Conservation (phyloP, 768 basidiomycete species). For the Mrakia hoshinonis region DNA sequence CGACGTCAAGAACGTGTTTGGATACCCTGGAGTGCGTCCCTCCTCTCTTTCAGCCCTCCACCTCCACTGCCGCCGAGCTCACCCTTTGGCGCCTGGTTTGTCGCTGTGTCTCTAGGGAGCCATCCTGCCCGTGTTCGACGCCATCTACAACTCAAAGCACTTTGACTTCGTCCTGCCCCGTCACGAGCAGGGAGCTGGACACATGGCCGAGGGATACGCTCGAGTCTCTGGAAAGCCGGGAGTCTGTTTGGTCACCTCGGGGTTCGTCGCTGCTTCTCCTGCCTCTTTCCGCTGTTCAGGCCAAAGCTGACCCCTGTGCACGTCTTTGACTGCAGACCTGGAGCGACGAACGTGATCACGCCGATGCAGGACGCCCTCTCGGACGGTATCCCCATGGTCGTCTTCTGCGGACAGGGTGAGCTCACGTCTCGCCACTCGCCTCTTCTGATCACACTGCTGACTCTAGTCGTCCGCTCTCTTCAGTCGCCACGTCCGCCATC, state of each 20-base stretch:
- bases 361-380: slow-evolving; percentile 96
- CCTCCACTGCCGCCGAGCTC: no score
- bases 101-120: slow-evolving; percentile 52
- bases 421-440: neutral
- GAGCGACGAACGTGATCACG: slow-evolving; percentile 94
- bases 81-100: neutral
- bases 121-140: slow-evolving; percentile 98
- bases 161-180: slow-evolving; percentile 93
- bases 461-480: neutral
- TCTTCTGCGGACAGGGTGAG: slow-evolving; percentile 73
- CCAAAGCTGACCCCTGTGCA: neutral
- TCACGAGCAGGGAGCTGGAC: slow-evolving; percentile 96
- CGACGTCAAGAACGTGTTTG: slow-evolving; percentile 90
- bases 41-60: neutral
- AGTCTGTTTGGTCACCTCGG: slow-evolving; percentile 94
- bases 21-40: slow-evolving; percentile 66
- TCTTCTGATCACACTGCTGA: neutral
- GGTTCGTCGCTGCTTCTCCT: slow-evolving; percentile 36
- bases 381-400: slow-evolving; percentile 87
- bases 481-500: slow-evolving; percentile 93
- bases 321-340: slow-evolving; percentile 47
- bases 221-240: slow-evolving; percentile 95
- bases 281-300: neutral
- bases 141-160: slow-evolving; percentile 90
- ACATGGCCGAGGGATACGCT: slow-evolving; percentile 99